phyloP scores from a whole-genome alignment of 495 filamentous ascomycete genomes.

The Penicillium desertorum region DNA sequence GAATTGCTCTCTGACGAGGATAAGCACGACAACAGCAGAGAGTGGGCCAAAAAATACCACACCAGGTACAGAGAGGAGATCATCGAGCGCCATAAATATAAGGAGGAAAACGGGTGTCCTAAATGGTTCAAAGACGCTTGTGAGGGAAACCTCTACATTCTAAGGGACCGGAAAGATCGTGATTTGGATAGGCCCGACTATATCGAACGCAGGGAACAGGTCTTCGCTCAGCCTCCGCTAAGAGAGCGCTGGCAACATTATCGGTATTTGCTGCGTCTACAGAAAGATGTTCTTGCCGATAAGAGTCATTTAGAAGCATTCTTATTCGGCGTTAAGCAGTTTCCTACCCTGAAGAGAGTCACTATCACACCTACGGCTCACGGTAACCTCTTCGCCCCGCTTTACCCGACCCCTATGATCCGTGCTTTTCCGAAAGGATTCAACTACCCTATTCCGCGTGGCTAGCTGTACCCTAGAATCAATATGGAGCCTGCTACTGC shows the following conservation, averaged over 20 bases:
- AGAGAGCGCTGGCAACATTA: too few species aligned
- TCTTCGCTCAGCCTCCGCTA: conserved; percentile 10
- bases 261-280: too few species aligned
- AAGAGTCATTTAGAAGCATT: conserved; percentile 11
- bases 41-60: too few species aligned
- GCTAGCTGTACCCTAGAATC: conserved; percentile 20
- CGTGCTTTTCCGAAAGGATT: conserved; percentile 28
- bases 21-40: background rate
- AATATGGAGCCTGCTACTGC: background rate
- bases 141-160: too few species aligned
- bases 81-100: too few species aligned
- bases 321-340: conserved; percentile 12
- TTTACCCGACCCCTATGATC: conserved; percentile 34
- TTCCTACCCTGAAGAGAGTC: background rate
- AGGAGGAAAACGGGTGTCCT: too few species aligned
- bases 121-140: too few species aligned
- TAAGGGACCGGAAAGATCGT: too few species aligned
- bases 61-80: too few species aligned
- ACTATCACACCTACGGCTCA: background rate
- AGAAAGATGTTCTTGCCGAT: too few species aligned
- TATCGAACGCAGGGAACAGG: conserved; percentile 9
- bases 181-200: conserved; percentile 12
- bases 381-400: conserved; percentile 6
- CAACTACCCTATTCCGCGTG: conserved; percentile 28
- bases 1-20: background rate